Base-by-base conservation (phyloP, 768 basidiomycete genomes). In the Hirschioporus abietinus region DNA sequence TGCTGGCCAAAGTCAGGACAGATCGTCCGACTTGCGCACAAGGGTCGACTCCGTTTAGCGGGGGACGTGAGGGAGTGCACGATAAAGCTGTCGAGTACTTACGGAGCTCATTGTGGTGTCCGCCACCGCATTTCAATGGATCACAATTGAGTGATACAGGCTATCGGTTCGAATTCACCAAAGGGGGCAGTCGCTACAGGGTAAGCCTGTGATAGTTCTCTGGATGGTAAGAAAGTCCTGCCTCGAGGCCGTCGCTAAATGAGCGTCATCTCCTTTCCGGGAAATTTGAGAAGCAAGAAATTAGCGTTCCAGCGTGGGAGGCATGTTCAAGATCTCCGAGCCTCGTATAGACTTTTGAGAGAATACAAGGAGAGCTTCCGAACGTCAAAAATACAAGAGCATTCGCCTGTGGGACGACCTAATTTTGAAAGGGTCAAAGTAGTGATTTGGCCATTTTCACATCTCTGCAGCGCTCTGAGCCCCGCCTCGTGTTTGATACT, bases 221-320 rank as follows among this genome's bases (percentile, higher is more conserved):
- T 15, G 12, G 15, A 52, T 52, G 42, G 42, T 3, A 52, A 52
- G 42, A 52, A 20, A 15, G 42, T 52, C 42, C 15, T 52, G 42
- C 42, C 42, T 52, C 42, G 42, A 52, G 42, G 42, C 42, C 42
- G 42, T 52, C 42, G 42, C 42, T 52, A 6, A 52, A 5, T 52
- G 42, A 52, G 42, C 20, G 42, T 20, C 42, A 12, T 52, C 42
- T 1, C 42, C 42, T 52, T 52, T 52, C 42, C 20, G 42, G 42
- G 42, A 52, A 52, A 52, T 52, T 52, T 52, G 42, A 52, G 42
- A 52, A 52, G 42, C 42, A 52, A 52, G 42, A 52, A 52, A 52
- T 52, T 52, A 52, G 42, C 42, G 42, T 52, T 52, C 42, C 42
- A 52, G 42, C 42, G 42, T 52, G 42, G 12, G 42, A 52, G 15